phyloP scores from a whole-genome alignment of 305 asterid genomes.

The Salvia sclarea region DNA sequence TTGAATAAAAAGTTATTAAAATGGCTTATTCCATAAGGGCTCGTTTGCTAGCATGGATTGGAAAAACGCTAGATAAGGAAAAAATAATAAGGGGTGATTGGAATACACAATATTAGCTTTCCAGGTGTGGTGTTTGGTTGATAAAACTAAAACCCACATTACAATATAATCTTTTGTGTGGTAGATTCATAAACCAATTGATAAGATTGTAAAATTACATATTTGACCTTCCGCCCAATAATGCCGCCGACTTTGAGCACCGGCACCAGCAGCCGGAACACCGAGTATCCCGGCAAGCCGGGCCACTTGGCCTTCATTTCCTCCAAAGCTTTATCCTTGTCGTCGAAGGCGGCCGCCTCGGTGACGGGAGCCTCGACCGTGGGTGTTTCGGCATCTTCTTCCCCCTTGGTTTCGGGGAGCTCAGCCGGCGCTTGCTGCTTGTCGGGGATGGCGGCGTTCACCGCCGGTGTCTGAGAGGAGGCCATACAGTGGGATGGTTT shows the following conservation, averaged over 20 bases:
- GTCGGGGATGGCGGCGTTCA: conserved; percentile 24
- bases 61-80: no score
- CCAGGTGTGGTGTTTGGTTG: no score
- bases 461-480: conserved; percentile 27
- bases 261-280: conserved; percentile 74
- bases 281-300: conserved; percentile 89
- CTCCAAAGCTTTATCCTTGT: conserved; percentile 33
- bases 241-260: conserved; percentile 86
- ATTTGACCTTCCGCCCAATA: conserved; percentile 90
- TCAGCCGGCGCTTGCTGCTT: conserved; percentile 28
- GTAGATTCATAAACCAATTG: no score
- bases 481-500: conserved; percentile 29
- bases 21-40: no score
- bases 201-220: no score
- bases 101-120: no score
- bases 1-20: no score
- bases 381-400: conserved; percentile 16
- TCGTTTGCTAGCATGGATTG: no score
- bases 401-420: conserved; percentile 16
- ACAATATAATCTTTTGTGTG: no score
- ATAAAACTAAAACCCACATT: no score
- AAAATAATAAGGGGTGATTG: no score
- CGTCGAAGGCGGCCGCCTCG: conserved; percentile 4
- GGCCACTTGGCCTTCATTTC: conserved; percentile 70
- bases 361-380: conserved; percentile 22